Percentiles rank a stretch among this genome's conserved stretches.
Conservation (phyloP, 805 yeast genomes). For the Ogataea methylovora region DNA sequence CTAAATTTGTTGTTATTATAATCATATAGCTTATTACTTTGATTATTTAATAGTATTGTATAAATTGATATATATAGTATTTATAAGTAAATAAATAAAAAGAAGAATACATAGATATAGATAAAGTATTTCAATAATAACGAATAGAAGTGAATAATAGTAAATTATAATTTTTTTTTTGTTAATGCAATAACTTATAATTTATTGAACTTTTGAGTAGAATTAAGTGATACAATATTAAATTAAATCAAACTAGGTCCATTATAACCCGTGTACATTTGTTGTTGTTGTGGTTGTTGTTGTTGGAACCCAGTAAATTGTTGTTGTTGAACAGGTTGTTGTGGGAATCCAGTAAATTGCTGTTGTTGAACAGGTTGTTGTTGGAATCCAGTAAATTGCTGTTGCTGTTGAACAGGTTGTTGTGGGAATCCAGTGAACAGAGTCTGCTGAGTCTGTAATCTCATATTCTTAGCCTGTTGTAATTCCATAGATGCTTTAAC, state of each 20-base stretch:
- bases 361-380: conserved; percentile 3
- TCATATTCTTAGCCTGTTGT: conserved; percentile 12
- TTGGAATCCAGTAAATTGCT: conserved; percentile 8
- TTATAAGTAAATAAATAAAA: too few relatives aligned
- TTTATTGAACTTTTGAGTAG: too few relatives aligned
- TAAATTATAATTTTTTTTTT: too few relatives aligned
- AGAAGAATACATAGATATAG: too few relatives aligned
- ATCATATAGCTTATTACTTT: too few relatives aligned
- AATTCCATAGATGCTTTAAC: conserved; percentile 13
- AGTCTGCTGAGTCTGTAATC: conserved; percentile 10
- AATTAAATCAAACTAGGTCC: conserved; percentile 22
- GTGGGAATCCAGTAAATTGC: background rate
- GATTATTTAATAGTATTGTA: too few relatives aligned
- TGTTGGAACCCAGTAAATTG: conserved; percentile 1
- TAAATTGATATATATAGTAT: too few relatives aligned
- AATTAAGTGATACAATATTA: conserved; percentile 1
- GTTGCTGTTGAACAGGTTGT: conserved; percentile 5
- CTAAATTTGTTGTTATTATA: too few relatives aligned
- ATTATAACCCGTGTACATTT: conserved; percentile 7
- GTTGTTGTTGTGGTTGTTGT: conserved; percentile 4
- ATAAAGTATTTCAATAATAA: too few relatives aligned
- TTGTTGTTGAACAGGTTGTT: conserved; percentile 4
- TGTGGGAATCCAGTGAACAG: conserved; percentile 12
- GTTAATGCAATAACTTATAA: too few relatives aligned
- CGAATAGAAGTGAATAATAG: too few relatives aligned